Evolutionary conservation across 2,329 filamentous ascomycete genomes (phyloP).

Genomic region (Uncinocarpus reesii): DNA sequence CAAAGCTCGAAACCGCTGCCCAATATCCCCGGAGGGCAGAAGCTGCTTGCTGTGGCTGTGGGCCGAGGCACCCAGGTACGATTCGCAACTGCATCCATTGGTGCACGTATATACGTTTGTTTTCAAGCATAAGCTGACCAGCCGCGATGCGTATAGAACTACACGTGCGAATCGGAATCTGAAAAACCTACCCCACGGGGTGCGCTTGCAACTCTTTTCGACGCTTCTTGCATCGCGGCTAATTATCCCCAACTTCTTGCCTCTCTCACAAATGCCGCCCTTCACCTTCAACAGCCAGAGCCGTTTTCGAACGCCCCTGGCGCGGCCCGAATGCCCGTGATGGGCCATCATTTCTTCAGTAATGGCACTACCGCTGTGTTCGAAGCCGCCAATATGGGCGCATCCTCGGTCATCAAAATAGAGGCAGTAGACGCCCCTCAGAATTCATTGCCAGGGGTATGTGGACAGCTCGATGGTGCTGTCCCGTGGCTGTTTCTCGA

Average conservation of each 20-base stretch:
- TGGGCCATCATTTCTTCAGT: constrained; percentile 74
- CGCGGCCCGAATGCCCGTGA: constrained; percentile 53
- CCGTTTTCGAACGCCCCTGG: constrained; percentile 26
- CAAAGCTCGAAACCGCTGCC: constrained; percentile 52
- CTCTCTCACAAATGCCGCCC: constrained; percentile 55
- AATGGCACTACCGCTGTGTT: constrained; percentile 65
- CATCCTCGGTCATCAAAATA: constrained; percentile 54
- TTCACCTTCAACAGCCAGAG: constrained; percentile 36
- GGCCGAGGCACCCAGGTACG: constrained; percentile 63
- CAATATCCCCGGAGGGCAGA: constrained; percentile 48
- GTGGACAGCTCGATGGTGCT: constrained; percentile 51
- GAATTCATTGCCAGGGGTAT: constrained; percentile 48
- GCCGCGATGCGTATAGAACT: constrained; percentile 52
- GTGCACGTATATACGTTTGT: neutral
- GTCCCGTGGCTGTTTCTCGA: constrained; percentile 72
- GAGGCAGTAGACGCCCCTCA: constrained; percentile 53
- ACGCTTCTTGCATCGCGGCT: constrained; percentile 69
- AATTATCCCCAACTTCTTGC: constrained; percentile 57
- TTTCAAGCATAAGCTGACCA: neutral
- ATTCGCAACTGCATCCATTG: neutral
- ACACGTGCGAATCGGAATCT: constrained; percentile 64
- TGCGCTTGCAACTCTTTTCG: constrained; percentile 76
- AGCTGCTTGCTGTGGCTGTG: constrained; percentile 66
- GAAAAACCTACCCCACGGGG: constrained; percentile 56
- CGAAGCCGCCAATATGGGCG: constrained; percentile 54